Evolutionary conservation across 2,329 filamentous ascomycete species (phyloP), one percentile per base, ranked within the genome.

Genomic region (Pleomassaria siparia): DNA sequence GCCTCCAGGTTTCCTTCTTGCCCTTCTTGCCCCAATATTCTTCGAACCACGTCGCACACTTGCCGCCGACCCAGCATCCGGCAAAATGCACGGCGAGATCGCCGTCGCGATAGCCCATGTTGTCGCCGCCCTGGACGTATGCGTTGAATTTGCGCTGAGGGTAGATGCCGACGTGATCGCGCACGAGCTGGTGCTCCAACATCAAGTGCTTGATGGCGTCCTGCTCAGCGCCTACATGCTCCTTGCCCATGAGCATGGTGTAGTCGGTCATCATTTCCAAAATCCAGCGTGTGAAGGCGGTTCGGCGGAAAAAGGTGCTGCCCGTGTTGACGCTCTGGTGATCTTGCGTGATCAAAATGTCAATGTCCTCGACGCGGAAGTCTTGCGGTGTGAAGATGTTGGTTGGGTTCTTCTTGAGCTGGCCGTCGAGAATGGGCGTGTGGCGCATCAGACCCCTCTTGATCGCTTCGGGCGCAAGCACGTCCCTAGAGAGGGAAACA

Each of bases 81-180:
- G 70, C 71, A 41, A 74, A 60, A 54, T 73, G 71, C 20, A 74
- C 69, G 8, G 68, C 58, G n/a, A 73, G 47, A 46, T 73, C 70
- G 36, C 70, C 71, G 25, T 67, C 64, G 18, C 60, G 55, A 56
- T 69, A 74, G 18, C 64, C 65, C 71, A 72, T 73, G 42, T 64
- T 56, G 29, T 60, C 49, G 32, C 60, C 65, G 11, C 67, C 69
- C 18, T 69, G 56, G 0, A 60, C 61, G 49, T 73, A 73, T 4
- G 68, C 63, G 46, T 73, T 73, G 49, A 73, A 62, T 18, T 64
- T 62, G 44, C 67, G 62, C 54, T 71, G 68, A 1, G 59, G 59
- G 41, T 71, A 70, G 28, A 72, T 59, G 21, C 64, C 71, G 2
- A 69, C 54, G 47, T 72, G 67, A 26, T 72, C 62, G n/a, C 69